phyloP scores from a whole-genome alignment of 495 filamentous ascomycete species.

The Tetracladium setigerum region DNA sequence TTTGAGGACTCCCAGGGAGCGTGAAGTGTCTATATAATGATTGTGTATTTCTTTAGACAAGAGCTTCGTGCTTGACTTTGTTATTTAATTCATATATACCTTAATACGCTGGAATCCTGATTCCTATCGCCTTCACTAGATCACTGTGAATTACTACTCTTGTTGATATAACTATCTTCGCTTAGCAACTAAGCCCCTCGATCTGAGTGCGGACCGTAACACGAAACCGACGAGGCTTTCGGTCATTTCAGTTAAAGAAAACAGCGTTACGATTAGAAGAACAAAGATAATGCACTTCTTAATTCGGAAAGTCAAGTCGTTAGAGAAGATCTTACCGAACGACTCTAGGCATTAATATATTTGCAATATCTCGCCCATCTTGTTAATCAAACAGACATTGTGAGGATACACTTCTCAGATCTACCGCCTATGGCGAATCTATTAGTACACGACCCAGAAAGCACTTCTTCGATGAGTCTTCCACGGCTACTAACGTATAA shows the following conservation, averaged over 20 bases:
- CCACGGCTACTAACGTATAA: not conserved
- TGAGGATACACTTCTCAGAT: not conserved
- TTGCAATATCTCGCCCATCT: not conserved
- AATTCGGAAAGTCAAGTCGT: conserved; percentile 1
- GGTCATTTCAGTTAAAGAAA: not conserved
- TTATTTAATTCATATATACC: too few relatives aligned
- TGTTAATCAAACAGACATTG: conserved; percentile 1
- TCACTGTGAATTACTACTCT: too few relatives aligned
- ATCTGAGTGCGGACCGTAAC: too few relatives aligned
- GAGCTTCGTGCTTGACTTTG: too few relatives aligned
- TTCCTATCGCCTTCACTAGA: too few relatives aligned
- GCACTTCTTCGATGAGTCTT: not conserved
- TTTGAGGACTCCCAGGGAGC: too few relatives aligned
- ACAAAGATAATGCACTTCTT: not conserved
- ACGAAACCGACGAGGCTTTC: too few relatives aligned
- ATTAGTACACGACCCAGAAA: not conserved
- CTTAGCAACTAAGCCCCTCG: too few relatives aligned
- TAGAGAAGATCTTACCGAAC: conserved; percentile 2
- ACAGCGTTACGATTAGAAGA: not conserved
- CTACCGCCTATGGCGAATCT: not conserved
- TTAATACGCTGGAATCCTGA: too few relatives aligned
- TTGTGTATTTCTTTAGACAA: too few relatives aligned
- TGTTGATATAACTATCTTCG: too few relatives aligned
- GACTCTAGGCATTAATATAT: not conserved
- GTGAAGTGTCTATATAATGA: too few relatives aligned